A percentile compares a stretch with the other conserved stretches of the same genome.
These are phyloP conservation scores for Globisporangium perplexum DNA, from an alignment of 352 stramenopile genomes.

Conservation along the genomic window DNA sequence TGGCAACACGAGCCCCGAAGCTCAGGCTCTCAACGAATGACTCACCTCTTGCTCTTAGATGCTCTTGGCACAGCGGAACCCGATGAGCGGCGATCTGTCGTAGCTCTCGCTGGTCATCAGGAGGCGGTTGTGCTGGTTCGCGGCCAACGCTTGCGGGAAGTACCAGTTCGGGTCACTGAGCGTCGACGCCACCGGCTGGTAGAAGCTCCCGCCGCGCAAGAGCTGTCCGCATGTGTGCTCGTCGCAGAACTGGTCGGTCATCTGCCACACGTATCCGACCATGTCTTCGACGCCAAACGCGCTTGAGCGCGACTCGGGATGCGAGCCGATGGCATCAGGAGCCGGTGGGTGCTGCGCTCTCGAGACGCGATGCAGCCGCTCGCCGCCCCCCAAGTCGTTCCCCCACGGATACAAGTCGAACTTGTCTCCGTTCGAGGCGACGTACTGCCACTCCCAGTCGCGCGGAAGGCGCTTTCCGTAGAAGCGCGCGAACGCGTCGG, in stretches of 20 bases:
- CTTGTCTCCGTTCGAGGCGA: conserved; percentile 58
- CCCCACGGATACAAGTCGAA: conserved; percentile 67
- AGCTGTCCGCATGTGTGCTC: conserved; percentile 72
- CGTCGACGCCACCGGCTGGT: conserved; percentile 58
- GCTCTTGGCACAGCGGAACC: conserved; percentile 67
- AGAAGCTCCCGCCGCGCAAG: conserved; percentile 71
- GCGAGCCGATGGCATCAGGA: conserved; percentile 44
- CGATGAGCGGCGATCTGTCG: conserved; percentile 65
- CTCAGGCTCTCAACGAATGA: background rate
- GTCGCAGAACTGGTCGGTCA: conserved; percentile 84
- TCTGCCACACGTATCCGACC: conserved; percentile 81
- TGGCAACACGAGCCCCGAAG: background rate
- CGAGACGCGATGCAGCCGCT: conserved; percentile 17
- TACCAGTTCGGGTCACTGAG: conserved; percentile 83
- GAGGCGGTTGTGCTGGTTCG: conserved; percentile 70
- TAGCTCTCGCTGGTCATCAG: conserved; percentile 69
- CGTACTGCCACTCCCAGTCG: conserved; percentile 87
- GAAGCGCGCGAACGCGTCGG: conserved; percentile 55
- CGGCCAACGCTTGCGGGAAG: conserved; percentile 59
- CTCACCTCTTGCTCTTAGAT: background rate
- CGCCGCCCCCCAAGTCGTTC: conserved; percentile 17
- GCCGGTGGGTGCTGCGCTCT: conserved; percentile 35
- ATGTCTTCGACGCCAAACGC: conserved; percentile 65
- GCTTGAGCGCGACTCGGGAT: conserved; percentile 34
- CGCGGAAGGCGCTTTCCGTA: conserved; percentile 73